Conservation (phyloP, 257 asterid species). For the Linaria vulgaris region DNA sequence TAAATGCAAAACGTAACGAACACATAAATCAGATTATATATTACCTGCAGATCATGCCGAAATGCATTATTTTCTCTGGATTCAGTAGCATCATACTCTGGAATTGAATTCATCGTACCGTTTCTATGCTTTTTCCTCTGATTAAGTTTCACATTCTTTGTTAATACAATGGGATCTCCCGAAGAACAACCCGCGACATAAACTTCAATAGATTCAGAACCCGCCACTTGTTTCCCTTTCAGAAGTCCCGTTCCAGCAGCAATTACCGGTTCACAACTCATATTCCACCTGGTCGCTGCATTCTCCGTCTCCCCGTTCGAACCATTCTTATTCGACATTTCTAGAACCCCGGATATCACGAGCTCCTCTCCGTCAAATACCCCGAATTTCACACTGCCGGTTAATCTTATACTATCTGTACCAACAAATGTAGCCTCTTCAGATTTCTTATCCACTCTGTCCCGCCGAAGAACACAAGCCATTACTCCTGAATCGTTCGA, state of each 20-base stretch:
- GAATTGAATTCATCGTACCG: conserved; percentile 60
- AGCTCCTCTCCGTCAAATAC: conserved; percentile 59
- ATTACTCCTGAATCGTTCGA: conserved; percentile 56
- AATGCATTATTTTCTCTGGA: conserved; percentile 41
- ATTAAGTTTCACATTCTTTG: conserved; percentile 66
- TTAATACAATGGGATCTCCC: conserved; percentile 74
- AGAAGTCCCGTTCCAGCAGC: conserved; percentile 57
- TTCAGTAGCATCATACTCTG: conserved; percentile 54
- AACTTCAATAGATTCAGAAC: conserved; percentile 68
- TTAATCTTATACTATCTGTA: conserved; percentile 67
- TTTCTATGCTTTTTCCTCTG: conserved; percentile 60
- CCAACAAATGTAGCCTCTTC: conserved; percentile 93
- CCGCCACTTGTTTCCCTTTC: conserved; percentile 55
- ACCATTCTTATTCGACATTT: conserved; percentile 55
- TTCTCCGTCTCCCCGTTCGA: conserved; percentile 43
- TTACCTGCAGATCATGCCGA: conserved; percentile 66
- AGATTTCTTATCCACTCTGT: conserved; percentile 72
- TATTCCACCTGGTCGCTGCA: conserved; percentile 45
- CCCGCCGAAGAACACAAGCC: conserved; percentile 69
- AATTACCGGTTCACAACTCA: conserved; percentile 69
- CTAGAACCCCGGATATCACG: conserved; percentile 66
- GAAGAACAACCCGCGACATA: conserved; percentile 79
- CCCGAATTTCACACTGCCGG: conserved; percentile 72
- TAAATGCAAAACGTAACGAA: too few species aligned
- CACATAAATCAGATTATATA: not conserved